A percentile compares a stretch with the other conserved stretches of the same genome.
phyloP scores from a whole-genome alignment of 75 land plant genomes.

The Picea glauca region DNA sequence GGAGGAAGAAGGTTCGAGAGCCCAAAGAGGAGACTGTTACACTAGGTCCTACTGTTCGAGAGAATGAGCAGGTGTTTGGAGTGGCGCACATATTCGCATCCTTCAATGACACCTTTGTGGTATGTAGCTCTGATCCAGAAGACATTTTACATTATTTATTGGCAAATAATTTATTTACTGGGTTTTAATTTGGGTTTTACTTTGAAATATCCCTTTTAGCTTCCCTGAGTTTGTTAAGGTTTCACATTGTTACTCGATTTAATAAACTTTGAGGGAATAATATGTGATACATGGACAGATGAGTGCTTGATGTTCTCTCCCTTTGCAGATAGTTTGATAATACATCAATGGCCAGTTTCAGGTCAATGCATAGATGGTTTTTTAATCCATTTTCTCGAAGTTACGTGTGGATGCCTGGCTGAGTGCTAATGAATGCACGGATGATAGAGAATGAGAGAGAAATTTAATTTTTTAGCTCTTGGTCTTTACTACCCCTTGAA shows the following conservation, averaged over 20 bases:
- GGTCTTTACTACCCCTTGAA: too few relatives aligned
- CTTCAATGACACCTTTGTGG: conserved; percentile 90
- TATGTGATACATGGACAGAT: too few relatives aligned
- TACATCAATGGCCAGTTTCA: too few relatives aligned
- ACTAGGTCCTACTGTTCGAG: conserved; percentile 68
- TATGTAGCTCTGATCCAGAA: conserved; percentile 19
- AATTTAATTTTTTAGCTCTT: too few relatives aligned
- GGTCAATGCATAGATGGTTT: too few relatives aligned
- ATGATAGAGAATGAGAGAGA: too few relatives aligned
- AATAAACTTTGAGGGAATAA: too few relatives aligned
- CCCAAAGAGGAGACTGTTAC: conserved; percentile 83
- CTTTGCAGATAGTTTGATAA: too few relatives aligned
- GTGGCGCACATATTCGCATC: conserved; percentile 72
- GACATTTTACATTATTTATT: background rate
- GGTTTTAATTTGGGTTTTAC: background rate
- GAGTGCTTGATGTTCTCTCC: too few relatives aligned
- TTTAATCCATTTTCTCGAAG: too few relatives aligned
- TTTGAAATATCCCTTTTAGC: background rate
- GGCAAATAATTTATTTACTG: background rate
- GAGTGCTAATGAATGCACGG: too few relatives aligned
- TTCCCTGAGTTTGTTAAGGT: background rate
- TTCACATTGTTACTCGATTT: background rate
- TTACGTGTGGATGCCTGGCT: too few relatives aligned
- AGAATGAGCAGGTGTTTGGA: conserved; percentile 60
- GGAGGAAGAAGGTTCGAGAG: conserved; percentile 50